phyloP scores from a whole-genome alignment of 2,329 filamentous ascomycete species.

The Trichoderma sp. region DNA sequence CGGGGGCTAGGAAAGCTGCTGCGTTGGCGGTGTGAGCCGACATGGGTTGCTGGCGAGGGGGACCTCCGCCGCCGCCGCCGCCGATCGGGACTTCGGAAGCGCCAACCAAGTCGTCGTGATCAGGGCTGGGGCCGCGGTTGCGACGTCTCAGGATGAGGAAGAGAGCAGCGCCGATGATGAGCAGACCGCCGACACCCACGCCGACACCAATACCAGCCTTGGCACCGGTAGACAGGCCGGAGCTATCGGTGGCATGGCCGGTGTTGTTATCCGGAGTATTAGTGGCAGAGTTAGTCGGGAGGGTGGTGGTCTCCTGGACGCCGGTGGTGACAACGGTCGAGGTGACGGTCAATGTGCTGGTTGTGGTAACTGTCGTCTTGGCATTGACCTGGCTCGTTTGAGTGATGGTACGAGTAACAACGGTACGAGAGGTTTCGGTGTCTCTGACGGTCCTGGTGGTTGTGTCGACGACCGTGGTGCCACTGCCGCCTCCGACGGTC shows the following conservation, averaged over 20 bases:
- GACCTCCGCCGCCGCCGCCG: constrained; percentile 22
- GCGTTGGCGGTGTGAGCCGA: constrained; percentile 28
- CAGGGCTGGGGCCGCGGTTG: constrained; percentile 32
- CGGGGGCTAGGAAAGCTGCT: constrained; percentile 28
- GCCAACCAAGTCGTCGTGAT: constrained; percentile 40
- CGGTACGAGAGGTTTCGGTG: constrained; percentile 31
- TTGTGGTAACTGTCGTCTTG: constrained; percentile 37
- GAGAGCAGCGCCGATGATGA: constrained; percentile 30
- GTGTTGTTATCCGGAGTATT: constrained; percentile 24
- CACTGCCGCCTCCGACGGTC: constrained; percentile 31
- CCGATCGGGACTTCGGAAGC: constrained; percentile 44
- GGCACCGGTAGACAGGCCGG: constrained; percentile 40
- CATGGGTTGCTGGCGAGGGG: constrained; percentile 29
- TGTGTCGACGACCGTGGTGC: constrained; percentile 29
- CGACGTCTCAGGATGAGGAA: constrained; percentile 34
- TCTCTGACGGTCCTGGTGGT: constrained; percentile 32
- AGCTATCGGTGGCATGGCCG: constrained; percentile 21
- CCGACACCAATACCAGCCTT: constrained; percentile 45
- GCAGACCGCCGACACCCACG: constrained; percentile 36
- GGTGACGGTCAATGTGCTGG: constrained; percentile 37
- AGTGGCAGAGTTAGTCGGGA: constrained; percentile 21
- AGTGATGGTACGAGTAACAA: constrained; percentile 31
- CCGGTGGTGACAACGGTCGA: constrained; percentile 34
- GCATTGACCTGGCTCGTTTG: constrained; percentile 36
- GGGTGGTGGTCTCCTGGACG: constrained; percentile 29